Evolutionary conservation across 2,329 filamentous ascomycete species (phyloP).

Genomic region (Tolypocladium tundrense): DNA sequence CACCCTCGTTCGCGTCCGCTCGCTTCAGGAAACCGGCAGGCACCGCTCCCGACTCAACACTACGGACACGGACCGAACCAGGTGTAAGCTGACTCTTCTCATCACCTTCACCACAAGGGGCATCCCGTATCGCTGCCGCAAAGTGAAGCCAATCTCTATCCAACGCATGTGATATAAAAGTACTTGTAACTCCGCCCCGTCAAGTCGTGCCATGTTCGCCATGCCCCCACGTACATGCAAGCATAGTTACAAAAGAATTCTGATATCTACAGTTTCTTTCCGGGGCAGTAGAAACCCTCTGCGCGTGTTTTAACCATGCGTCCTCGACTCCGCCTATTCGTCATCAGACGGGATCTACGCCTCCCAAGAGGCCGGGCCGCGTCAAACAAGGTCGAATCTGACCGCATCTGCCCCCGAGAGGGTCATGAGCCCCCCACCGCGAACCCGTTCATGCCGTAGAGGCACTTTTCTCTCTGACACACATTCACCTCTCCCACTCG

Average conservation of each 20-base stretch:
- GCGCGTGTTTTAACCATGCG: too few relatives aligned
- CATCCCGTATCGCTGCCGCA: not conserved
- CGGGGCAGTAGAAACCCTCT: not conserved
- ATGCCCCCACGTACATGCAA: not conserved
- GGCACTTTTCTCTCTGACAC: not conserved
- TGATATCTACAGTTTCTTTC: not conserved
- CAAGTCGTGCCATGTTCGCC: not conserved
- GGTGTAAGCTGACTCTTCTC: not conserved
- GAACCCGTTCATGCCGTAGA: not conserved
- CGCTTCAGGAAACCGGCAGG: not conserved
- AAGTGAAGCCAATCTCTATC: not conserved
- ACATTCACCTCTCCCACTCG: slow-evolving; percentile 34
- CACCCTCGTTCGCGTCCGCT: not conserved
- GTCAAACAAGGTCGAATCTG: not conserved
- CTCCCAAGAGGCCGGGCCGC: not conserved
- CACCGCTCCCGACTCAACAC: not conserved
- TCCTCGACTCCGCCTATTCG: not conserved
- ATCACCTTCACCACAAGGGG: not conserved
- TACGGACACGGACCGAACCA: not conserved
- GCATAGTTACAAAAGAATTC: not conserved
- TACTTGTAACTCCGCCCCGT: not conserved
- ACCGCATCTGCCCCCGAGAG: not conserved
- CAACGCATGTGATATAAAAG: not conserved
- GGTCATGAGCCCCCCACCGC: not conserved
- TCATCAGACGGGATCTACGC: not conserved